A percentile compares a stretch with the other conserved stretches of the same genome.
phyloP scores from a whole-genome alignment of 73 alveolate species.

The Paramecium sexaurelia region DNA sequence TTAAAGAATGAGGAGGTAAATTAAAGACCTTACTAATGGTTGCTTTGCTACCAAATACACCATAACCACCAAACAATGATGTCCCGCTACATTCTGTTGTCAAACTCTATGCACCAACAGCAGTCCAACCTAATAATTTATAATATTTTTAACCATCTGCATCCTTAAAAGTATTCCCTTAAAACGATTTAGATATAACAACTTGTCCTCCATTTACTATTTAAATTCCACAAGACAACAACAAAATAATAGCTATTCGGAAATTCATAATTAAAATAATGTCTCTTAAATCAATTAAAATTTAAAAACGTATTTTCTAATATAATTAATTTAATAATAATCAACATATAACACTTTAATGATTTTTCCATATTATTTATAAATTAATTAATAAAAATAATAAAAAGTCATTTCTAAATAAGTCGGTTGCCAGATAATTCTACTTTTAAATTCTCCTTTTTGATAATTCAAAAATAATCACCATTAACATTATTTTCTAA shows the following conservation, averaged over 20 bases:
- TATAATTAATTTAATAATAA: not conserved
- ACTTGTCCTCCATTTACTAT: not conserved
- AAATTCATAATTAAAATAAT: not conserved
- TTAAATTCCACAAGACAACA: not conserved
- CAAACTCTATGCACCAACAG: not conserved
- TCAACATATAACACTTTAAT: too few species aligned
- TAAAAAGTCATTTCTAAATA: too few species aligned
- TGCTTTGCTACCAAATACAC: not conserved
- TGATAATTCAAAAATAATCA: too few species aligned
- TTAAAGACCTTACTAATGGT: not conserved
- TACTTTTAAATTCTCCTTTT: too few species aligned
- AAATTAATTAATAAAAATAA: too few species aligned
- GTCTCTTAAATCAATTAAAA: not conserved
- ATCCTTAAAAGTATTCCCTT: not conserved
- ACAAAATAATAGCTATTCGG: not conserved
- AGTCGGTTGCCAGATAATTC: too few species aligned
- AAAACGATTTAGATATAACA: constrained; percentile 3
- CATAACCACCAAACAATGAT: constrained; percentile 41
- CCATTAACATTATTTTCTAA: too few species aligned
- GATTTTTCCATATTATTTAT: too few species aligned
- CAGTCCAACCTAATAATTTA: constrained; percentile 6
- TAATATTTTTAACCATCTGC: not conserved
- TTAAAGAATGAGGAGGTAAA: constrained; percentile 1
- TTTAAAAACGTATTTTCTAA: not conserved
- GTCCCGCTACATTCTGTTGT: constrained; percentile 7